Conservation (phyloP, 2,329 filamentous ascomycete genomes). For the Xylaria arbuscula region DNA sequence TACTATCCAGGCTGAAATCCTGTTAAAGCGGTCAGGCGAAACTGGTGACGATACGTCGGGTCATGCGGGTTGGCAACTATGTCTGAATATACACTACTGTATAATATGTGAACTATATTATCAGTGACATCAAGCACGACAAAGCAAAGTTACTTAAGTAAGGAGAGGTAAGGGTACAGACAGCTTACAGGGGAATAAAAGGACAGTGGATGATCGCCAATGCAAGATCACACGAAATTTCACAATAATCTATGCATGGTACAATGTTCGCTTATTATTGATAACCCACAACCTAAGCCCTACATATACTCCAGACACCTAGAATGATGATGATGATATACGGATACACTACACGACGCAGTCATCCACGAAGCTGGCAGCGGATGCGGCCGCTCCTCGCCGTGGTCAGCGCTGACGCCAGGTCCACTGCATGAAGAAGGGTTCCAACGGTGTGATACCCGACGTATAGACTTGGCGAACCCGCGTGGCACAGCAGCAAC, state of each 20-base stretch:
- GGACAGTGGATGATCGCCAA: conserved; percentile 34
- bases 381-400: conserved; percentile 38
- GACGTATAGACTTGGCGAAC: conserved; percentile 30
- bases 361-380: conserved; percentile 28
- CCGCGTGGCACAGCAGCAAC: conserved; percentile 29
- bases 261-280: conserved; percentile 34
- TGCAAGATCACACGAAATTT: conserved; percentile 29
- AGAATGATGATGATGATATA: conserved; percentile 13
- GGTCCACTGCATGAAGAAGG: conserved; percentile 24
- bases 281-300: conserved; percentile 25
- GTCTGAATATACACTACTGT: conserved; percentile 3
- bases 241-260: conserved; percentile 21
- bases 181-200: conserved; percentile 13
- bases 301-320: conserved; percentile 19
- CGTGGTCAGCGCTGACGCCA: conserved; percentile 16
- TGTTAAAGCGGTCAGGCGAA: neutral
- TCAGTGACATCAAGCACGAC: conserved; percentile 8
- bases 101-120: neutral
- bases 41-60: conserved; percentile 9
- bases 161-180: conserved; percentile 1
- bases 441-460: conserved; percentile 30
- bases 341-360: conserved; percentile 23
- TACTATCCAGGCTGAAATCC: neutral
- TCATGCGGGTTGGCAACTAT: conserved; percentile 4
- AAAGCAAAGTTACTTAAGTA: neutral